Evolutionary conservation across 192 early-diverging fungal genomes (phyloP).

Genomic region (Cetraspora pellucida): DNA sequence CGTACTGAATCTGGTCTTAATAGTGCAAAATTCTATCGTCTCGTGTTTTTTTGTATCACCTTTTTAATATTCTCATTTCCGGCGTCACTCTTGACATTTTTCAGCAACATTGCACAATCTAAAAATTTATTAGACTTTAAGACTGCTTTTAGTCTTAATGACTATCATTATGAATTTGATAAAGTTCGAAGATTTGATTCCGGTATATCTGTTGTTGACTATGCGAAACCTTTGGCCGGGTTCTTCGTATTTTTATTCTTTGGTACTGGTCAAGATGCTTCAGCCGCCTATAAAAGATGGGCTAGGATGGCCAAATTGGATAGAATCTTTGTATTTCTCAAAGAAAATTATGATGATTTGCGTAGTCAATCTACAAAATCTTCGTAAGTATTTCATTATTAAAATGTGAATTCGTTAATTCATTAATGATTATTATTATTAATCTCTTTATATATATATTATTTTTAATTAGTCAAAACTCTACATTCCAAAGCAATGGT

Average conservation of each 20-base stretch:
- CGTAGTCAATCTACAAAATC: not conserved
- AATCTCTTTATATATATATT: too few species aligned
- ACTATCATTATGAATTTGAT: not conserved
- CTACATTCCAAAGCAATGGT: too few species aligned
- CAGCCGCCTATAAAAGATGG: not conserved
- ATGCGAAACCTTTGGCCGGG: constrained; percentile 16
- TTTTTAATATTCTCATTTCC: constrained; percentile 9
- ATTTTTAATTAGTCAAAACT: too few species aligned
- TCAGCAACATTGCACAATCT: not conserved
- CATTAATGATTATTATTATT: too few species aligned
- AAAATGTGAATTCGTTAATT: not conserved
- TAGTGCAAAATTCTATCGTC: constrained; percentile 6
- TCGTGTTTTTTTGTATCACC: constrained; percentile 20
- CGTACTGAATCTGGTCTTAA: constrained; percentile 16
- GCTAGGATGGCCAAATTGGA: not conserved
- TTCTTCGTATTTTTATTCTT: constrained; percentile 26
- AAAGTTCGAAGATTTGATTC: not conserved
- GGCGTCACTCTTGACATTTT: not conserved
- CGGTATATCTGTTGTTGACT: constrained; percentile 9
- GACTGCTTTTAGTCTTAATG: too few species aligned
- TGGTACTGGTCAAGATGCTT: constrained; percentile 23
- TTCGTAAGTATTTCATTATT: not conserved
- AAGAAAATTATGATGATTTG: not conserved
- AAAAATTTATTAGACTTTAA: not conserved
- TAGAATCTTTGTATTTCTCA: not conserved